Evolutionary conservation across 2,329 filamentous ascomycete species (phyloP).

Genomic region (Epichloe uncinata): DNA sequence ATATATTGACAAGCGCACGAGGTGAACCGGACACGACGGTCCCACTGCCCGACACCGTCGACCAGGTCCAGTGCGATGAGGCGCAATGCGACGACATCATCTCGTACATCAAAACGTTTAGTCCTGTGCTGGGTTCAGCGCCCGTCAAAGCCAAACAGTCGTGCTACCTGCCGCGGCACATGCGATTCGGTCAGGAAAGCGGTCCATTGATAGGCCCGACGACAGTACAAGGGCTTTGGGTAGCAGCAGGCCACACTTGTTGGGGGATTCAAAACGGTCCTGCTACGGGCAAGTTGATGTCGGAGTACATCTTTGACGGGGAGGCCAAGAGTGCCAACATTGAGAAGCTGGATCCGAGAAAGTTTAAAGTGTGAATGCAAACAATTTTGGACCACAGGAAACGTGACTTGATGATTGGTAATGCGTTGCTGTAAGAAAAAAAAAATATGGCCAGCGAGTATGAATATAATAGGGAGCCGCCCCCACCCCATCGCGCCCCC

Average conservation of each 20-base stretch:
- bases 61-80: constrained; percentile 63
- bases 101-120: constrained; percentile 58
- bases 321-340: constrained; percentile 54
- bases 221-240: constrained; percentile 56
- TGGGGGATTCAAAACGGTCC: constrained; percentile 98
- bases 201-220: constrained; percentile 70
- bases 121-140: constrained; percentile 52
- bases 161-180: constrained; percentile 80
- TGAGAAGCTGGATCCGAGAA: constrained; percentile 51
- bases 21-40: constrained; percentile 65
- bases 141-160: constrained; percentile 67
- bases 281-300: constrained; percentile 70
- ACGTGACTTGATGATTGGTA: too few relatives aligned
- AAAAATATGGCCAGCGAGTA: too few relatives aligned
- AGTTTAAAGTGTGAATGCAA: constrained; percentile 35
- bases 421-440: too few relatives aligned
- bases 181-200: constrained; percentile 42
- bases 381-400: too few relatives aligned
- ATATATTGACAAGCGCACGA: constrained; percentile 10
- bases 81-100: constrained; percentile 72
- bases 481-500: too few relatives aligned
- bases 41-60: constrained; percentile 62
- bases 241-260: constrained; percentile 87
- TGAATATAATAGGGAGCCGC: too few relatives aligned
- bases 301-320: constrained; percentile 66